Percentiles rank a stretch among this genome's conserved stretches.
These are phyloP conservation scores for Solanum arcanum DNA, from an alignment of 257 asterid genomes.

Conservation along the genomic window DNA sequence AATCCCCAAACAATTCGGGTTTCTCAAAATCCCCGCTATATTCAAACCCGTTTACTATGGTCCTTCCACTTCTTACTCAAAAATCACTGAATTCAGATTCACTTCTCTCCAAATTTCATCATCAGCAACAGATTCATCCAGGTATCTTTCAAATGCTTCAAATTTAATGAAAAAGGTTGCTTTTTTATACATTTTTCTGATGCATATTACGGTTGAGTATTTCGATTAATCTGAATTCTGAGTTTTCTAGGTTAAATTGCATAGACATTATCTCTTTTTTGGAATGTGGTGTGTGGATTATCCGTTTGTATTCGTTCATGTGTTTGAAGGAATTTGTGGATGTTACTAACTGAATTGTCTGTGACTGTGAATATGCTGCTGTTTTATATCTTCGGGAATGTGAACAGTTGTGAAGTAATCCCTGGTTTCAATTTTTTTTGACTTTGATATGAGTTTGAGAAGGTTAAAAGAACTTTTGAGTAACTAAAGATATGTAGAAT, in stretches of 20 bases:
- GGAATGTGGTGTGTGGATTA: background rate
- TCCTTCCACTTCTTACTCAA: background rate
- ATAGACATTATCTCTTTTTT: background rate
- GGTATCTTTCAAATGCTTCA: background rate
- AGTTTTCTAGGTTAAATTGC: background rate
- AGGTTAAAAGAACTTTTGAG: background rate
- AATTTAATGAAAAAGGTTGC: background rate
- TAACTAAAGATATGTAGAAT: background rate
- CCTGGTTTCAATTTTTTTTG: background rate
- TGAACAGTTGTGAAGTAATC: background rate
- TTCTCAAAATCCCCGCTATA: background rate
- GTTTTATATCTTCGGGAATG: background rate
- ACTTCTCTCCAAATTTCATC: background rate
- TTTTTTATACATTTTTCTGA: background rate
- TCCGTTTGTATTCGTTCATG: background rate
- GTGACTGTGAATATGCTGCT: background rate
- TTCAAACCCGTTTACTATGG: background rate
- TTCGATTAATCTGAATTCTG: background rate
- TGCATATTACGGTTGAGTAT: background rate
- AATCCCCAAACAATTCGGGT: background rate
- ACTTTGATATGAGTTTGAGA: background rate
- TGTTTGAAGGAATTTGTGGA: background rate
- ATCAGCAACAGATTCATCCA: background rate
- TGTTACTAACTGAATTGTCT: background rate
- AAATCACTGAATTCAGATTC: background rate